Evolutionary conservation across 2,329 filamentous ascomycete genomes (phyloP), one percentile per base, ranked within the genome.

Genomic region (Apiospora marii): DNA sequence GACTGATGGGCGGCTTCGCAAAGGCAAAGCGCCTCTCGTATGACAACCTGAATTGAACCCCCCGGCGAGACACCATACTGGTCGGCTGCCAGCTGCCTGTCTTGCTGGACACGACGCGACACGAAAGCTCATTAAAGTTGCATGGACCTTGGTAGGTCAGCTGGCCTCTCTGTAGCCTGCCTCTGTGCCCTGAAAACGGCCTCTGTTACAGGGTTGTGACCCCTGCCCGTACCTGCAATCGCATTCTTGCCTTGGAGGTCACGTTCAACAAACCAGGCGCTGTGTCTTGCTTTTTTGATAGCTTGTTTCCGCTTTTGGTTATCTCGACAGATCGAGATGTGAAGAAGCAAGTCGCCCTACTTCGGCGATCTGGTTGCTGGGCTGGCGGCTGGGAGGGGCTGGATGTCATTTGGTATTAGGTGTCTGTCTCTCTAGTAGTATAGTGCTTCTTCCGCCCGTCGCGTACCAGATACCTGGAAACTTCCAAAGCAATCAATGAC

Each of bases 101-200:
- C 46, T 24, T 51, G 51, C 34, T 30, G 58, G 13, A 64, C 34
- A 64, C 30, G 53, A 10, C 58, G 58, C 58, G 58, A 64, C 58
- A 64, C 58, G 34, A 64, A 64, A 64, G 37, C 58, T 64, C 58
- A 64, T 64, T 41, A 64, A n/a, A 64, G 58, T 64, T 37, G 58
- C 58, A 64, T 64, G 58, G 58, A 64, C 58, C 7, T 37, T 37
- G 19, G 19, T 37, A 37, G 30, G 34, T 64, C 58, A 64, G 58
- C 58, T 64, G 58, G 58, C 27, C 53, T 51, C 37, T 10, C 4
- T 24, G 48, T 51, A 8, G 48, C 51, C 51, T 64, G 48, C 51
- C 51, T 64, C 34, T n/a, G 58, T 64, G 58, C 58, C 58, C 58
- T 64, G 58, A 41, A 64, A 64, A 41, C 53, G 30, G 10, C 58